These are phyloP conservation scores for Podospora conica DNA, from an alignment of 495 filamentous ascomycete species.

Conservation along the genomic window DNA sequence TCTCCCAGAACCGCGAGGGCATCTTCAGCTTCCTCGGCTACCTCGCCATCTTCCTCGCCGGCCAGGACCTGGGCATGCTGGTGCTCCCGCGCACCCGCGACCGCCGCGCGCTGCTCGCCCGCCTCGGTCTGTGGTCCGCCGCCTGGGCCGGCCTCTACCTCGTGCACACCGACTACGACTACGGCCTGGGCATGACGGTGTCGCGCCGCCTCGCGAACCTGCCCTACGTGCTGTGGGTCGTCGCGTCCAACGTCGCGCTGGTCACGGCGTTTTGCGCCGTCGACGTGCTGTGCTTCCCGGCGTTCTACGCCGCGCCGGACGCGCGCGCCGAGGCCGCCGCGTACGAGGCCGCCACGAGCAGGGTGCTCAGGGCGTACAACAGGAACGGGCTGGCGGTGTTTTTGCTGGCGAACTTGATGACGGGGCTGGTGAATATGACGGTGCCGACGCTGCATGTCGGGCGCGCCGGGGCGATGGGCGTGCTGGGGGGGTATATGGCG, in stretches of 20 bases:
- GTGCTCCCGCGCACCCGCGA: constrained; percentile 56
- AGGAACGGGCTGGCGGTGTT: constrained; percentile 83
- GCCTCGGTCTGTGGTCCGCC: constrained; percentile 51
- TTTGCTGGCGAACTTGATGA: constrained; percentile 80
- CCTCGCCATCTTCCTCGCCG: constrained; percentile 88
- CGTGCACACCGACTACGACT: constrained; percentile 56
- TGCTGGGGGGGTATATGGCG: constrained; percentile 66
- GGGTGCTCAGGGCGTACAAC: constrained; percentile 75
- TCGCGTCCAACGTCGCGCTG: constrained; percentile 78
- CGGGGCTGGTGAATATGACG: constrained; percentile 81
- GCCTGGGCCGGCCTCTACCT: constrained; percentile 65
- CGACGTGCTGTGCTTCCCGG: constrained; percentile 71
- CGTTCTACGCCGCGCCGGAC: constrained; percentile 51
- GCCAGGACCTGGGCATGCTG: constrained; percentile 72
- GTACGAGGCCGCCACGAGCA: constrained; percentile 64
- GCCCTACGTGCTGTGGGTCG: constrained; percentile 88
- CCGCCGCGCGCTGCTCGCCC: constrained; percentile 52
- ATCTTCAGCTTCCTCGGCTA: constrained; percentile 91
- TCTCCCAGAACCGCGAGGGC: constrained; percentile 90
- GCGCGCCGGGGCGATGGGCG: constrained; percentile 57
- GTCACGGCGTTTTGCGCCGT: constrained; percentile 69
- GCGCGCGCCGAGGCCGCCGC: constrained; percentile 49
- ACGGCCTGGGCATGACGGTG: constrained; percentile 66
- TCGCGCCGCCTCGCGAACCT: constrained; percentile 89
- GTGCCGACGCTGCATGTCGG: constrained; percentile 70